These are phyloP conservation scores for Talaromyces atroroseus DNA, from an alignment of 2,329 filamentous ascomycete genomes.

Conservation along the genomic window DNA sequence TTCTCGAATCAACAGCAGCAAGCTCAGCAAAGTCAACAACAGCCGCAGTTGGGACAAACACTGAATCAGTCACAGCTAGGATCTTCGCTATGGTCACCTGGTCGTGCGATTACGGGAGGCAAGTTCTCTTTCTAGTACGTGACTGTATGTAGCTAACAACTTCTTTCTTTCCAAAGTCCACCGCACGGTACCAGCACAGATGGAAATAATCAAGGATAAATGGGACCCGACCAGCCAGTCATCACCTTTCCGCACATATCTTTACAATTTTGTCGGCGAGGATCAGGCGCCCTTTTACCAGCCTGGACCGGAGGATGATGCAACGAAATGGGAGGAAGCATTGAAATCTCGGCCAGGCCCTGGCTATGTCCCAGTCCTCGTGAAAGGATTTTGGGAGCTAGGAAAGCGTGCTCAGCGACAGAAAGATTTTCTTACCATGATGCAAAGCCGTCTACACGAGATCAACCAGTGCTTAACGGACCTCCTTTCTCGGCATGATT, in stretches of 20 bases:
- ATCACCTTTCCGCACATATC: slow-evolving; percentile 56
- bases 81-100: slow-evolving; percentile 40
- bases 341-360: slow-evolving; percentile 53
- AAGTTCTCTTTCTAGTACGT: slow-evolving; percentile 15
- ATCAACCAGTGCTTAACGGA: slow-evolving; percentile 59
- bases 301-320: slow-evolving; percentile 53
- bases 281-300: slow-evolving; percentile 58
- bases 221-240: slow-evolving; percentile 52
- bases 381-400: slow-evolving; percentile 55
- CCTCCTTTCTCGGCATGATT: slow-evolving; percentile 56
- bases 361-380: slow-evolving; percentile 55
- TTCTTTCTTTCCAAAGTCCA: slow-evolving; percentile 42
- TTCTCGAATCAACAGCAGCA: slow-evolving; percentile 18
- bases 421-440: slow-evolving; percentile 51
- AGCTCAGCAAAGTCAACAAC: slow-evolving; percentile 30
- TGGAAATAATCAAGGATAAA: slow-evolving; percentile 55
- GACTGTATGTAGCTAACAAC: slow-evolving; percentile 11
- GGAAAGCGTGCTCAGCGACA: slow-evolving; percentile 55
- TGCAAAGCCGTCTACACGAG: slow-evolving; percentile 57
- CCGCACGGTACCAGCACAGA: slow-evolving; percentile 57
- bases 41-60: slow-evolving; percentile 39
- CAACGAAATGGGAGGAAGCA: slow-evolving; percentile 60
- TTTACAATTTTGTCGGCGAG: slow-evolving; percentile 58
- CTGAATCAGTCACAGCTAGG: slow-evolving; percentile 30
- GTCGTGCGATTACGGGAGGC: slow-evolving; percentile 40